phyloP scores from a whole-genome alignment of 2,329 filamentous ascomycete genomes.

The Cryphonectria radicalis region DNA sequence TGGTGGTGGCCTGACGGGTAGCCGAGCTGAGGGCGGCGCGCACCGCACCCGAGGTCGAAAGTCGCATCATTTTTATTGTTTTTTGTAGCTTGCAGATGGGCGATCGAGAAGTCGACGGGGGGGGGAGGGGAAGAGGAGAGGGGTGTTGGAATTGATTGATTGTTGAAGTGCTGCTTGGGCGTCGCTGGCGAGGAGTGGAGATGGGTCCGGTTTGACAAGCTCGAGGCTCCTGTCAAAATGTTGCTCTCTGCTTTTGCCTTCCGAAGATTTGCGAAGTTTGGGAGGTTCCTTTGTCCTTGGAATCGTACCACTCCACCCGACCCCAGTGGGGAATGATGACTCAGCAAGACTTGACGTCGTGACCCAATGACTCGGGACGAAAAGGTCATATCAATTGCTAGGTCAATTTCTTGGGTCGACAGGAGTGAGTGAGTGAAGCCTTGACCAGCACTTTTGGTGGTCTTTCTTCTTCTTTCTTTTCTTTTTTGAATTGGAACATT shows the following conservation, averaged over 20 bases:
- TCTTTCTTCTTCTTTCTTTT: too few relatives aligned
- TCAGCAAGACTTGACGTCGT: slow-evolving; percentile 7
- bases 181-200: slow-evolving; percentile 28
- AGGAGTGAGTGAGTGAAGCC: neutral
- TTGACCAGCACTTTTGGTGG: too few relatives aligned
- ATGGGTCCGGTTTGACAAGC: slow-evolving; percentile 27
- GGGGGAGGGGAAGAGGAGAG: slow-evolving; percentile 21
- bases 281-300: slow-evolving; percentile 5
- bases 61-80: slow-evolving; percentile 54
- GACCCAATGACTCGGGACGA: slow-evolving; percentile 10
- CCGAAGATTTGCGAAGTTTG: slow-evolving; percentile 9
- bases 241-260: slow-evolving; percentile 16
- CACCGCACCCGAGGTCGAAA: slow-evolving; percentile 56
- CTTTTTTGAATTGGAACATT: too few relatives aligned
- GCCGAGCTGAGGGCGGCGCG: slow-evolving; percentile 49
- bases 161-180: slow-evolving; percentile 15
- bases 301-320: slow-evolving; percentile 12
- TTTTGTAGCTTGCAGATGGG: slow-evolving; percentile 7
- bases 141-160: slow-evolving; percentile 12
- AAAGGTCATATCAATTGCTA: slow-evolving; percentile 19
- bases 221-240: slow-evolving; percentile 25
- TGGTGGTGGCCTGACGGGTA: slow-evolving; percentile 42
- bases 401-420: slow-evolving; percentile 6
- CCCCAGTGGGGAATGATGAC: slow-evolving; percentile 10
- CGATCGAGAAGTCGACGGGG: slow-evolving; percentile 25